These are phyloP conservation scores for Isoetes engelmannii DNA, from an alignment of 83 land plant genomes.

Conservation along the genomic window DNA sequence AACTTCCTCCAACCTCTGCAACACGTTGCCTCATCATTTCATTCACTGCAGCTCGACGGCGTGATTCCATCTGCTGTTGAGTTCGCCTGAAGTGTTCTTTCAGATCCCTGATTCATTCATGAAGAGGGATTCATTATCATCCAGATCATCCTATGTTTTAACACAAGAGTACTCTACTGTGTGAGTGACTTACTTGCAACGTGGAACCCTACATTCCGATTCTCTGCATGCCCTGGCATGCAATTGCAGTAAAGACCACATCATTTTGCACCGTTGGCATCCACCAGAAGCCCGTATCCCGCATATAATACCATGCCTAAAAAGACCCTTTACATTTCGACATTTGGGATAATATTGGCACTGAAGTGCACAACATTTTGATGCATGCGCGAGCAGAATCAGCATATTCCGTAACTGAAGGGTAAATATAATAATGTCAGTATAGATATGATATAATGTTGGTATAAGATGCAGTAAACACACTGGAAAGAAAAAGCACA, in stretches of 20 bases:
- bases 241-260: slow-evolving; percentile 69
- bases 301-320: slow-evolving; percentile 65
- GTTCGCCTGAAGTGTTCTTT: slow-evolving; percentile 72
- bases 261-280: slow-evolving; percentile 53
- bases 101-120: slow-evolving; percentile 50
- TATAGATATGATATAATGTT: not conserved
- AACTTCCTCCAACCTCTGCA: slow-evolving; percentile 62
- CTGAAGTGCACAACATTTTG: slow-evolving; percentile 56
- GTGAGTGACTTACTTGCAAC: slow-evolving; percentile 50
- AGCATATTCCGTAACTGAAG: slow-evolving; percentile 82
- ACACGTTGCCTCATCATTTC: slow-evolving; percentile 97
- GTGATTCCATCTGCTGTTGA: slow-evolving; percentile 82
- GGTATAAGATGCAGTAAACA: not conserved
- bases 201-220: slow-evolving; percentile 65
- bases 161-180: not conserved
- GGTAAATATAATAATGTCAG: not conserved
- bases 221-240: slow-evolving; percentile 76
- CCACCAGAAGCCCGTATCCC: slow-evolving; percentile 59
- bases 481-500: slow-evolving; percentile 7
- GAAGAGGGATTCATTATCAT: not conserved
- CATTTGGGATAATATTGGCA: slow-evolving; percentile 78
- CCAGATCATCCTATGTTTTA: not conserved
- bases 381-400: slow-evolving; percentile 86
- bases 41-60: slow-evolving; percentile 89
- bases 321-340: slow-evolving; percentile 64